Percentiles rank a stretch among this genome's conserved stretches.
Evolutionary conservation across 495 filamentous ascomycete genomes (phyloP).

Genomic region (Annulohypoxylon bovei): DNA sequence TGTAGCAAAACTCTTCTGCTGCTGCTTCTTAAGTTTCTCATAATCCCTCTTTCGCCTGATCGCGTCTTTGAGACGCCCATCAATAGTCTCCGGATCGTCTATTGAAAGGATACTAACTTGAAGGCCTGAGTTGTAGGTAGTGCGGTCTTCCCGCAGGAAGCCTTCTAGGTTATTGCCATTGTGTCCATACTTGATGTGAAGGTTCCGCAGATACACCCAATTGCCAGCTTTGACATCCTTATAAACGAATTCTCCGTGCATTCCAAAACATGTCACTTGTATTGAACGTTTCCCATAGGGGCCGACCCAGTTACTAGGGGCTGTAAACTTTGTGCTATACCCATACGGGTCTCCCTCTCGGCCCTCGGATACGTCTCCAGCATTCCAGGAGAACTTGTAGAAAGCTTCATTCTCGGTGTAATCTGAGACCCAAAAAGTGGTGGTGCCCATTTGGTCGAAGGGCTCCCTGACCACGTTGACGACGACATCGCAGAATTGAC

Average conservation of each 20-base stretch:
- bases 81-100: conserved; percentile 50
- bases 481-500: conserved; percentile 73
- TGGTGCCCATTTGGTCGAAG: conserved; percentile 55
- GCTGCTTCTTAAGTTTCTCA: conserved; percentile 61
- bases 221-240: conserved; percentile 64
- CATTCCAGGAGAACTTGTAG: conserved; percentile 63
- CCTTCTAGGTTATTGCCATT: conserved; percentile 73
- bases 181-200: conserved; percentile 70
- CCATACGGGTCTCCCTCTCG: conserved; percentile 47
- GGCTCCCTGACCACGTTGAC: conserved; percentile 79
- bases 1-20: conserved; percentile 51
- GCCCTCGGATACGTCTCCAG: conserved; percentile 48
- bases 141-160: conserved; percentile 69
- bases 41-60: conserved; percentile 71
- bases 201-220: conserved; percentile 75
- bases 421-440: conserved; percentile 83
- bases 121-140: conserved; percentile 58
- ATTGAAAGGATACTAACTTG: conserved; percentile 60
- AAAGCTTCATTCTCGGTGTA: conserved; percentile 78
- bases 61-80: conserved; percentile 68
- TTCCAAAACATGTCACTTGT: conserved; percentile 75
- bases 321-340: conserved; percentile 30
- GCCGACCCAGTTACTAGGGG: conserved; percentile 69
- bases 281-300: conserved; percentile 80
- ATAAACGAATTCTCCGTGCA: conserved; percentile 69